Base-by-base conservation (phyloP, 768 basidiomycete genomes). In the Lactarius tabidus region DNA sequence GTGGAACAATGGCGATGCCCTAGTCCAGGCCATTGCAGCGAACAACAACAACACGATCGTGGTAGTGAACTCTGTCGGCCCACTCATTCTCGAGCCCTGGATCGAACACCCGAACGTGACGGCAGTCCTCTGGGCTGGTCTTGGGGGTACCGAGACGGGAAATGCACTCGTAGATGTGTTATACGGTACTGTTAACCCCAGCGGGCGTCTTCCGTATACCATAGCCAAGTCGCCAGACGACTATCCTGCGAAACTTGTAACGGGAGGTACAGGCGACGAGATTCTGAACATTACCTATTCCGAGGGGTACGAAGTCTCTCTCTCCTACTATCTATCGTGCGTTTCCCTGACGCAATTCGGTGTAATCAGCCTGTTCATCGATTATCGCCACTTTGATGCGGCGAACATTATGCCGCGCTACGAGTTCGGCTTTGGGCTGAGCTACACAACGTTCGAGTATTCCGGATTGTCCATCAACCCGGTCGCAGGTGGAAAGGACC, bases 141-240 rank as follows among this genome's bases (percentile, higher is more conserved):
- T 85, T 29, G 81, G 79, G n/a, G 93, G 92, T 23, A 87, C 90
- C 71, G 90, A 95, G 76, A 52, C 54, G 15, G 72, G 75, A 1
- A 88, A 87, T 65, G 81, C 84, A 1, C 80, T 95, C 28, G 82
- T 88, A 7, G 91, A 94, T 70, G 82, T 95, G 18, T 73, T 94
- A 4, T 92, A 85, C 67, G 93, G 91, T 0, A 77, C 76, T 28
- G 86, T 86, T 73, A 94, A 93, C 71, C 93, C 92, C 0, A 72
- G 82, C 61, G 88, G 86, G 15, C 81, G 86, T 45, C 74, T 89
- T 17, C 85, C 87, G 0, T 88, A 85, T 72, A 85, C 89, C 18
- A 89, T 94, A 69, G 87, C 85, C 17, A 63, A 84, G 80, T 39
- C 80, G 77, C 7, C 76, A 79, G n/a, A 59, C 57, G 57, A 60